Conservation (phyloP, 2,329 filamentous ascomycete genomes). For the Tolypocladium amazonense region DNA sequence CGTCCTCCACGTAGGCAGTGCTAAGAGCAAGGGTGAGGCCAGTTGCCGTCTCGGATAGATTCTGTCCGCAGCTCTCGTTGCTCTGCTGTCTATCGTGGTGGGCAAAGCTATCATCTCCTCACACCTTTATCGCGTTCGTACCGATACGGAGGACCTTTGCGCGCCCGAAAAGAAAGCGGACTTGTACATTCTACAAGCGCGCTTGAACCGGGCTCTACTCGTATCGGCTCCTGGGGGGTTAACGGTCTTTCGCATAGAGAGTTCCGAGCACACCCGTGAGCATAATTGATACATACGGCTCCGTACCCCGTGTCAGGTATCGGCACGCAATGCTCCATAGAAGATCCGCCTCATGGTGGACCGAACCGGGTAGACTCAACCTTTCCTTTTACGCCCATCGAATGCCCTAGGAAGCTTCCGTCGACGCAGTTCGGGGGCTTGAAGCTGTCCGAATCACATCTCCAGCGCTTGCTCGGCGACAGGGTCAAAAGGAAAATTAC, state of each 20-base stretch:
- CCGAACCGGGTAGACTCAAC: not conserved
- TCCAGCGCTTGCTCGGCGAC: not conserved
- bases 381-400: conserved; percentile 3
- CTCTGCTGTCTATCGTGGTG: not conserved
- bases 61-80: not conserved
- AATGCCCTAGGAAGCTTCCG: conserved; percentile 3
- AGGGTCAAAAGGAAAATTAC: conserved; percentile 3
- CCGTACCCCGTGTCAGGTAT: not conserved
- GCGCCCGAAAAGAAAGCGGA: not conserved
- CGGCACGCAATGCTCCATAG: not conserved
- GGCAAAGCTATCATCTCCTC: not conserved
- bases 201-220: not conserved
- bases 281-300: not conserved
- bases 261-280: not conserved
- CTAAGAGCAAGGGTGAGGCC: not conserved
- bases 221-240: not conserved
- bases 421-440: not conserved
- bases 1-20: not conserved
- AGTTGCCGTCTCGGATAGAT: not conserved
- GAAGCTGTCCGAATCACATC: not conserved
- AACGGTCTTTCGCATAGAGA: not conserved
- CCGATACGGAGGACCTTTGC: not conserved
- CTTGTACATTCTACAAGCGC: not conserved
- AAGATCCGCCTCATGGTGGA: not conserved
- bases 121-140: not conserved